Percentiles rank a stretch among this genome's conserved stretches.
These are phyloP conservation scores for Entomortierella beljakovae DNA, from an alignment of 192 early-diverging fungal species.

Conservation along the genomic window DNA sequence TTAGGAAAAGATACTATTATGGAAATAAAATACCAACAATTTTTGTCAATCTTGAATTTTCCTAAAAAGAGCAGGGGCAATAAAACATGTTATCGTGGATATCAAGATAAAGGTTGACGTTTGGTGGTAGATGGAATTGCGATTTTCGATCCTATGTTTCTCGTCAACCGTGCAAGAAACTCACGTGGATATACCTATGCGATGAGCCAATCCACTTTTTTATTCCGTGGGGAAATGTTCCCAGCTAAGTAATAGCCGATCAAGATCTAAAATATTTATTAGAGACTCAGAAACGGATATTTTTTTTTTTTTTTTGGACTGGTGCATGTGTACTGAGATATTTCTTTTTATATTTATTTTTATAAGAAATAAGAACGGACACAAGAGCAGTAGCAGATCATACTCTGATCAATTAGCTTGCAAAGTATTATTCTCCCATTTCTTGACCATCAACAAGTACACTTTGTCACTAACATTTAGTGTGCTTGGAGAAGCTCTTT, in stretches of 20 bases:
- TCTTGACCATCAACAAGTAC: no score
- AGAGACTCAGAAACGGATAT: neutral
- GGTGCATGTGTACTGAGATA: neutral
- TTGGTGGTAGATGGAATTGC: neutral
- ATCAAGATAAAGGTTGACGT: neutral
- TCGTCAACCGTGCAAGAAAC: neutral
- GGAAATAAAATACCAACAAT: neutral
- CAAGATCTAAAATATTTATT: no score
- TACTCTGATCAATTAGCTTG: no score
- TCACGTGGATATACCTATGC: no score
- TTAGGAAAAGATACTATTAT: neutral
- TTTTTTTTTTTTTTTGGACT: neutral
- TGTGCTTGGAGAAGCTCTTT: no score
- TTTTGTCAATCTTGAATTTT: no score
- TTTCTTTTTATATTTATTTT: neutral
- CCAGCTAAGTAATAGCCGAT: no score
- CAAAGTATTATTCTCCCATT: no score
- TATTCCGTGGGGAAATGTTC: no score
- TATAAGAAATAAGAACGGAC: no score
- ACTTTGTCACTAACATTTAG: no score
- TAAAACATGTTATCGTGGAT: neutral
- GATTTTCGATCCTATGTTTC: slow-evolving; percentile 1
- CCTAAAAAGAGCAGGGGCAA: neutral
- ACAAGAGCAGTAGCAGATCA: no score
- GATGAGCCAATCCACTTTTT: neutral